phyloP scores from a whole-genome alignment of 108 stramenopile genomes.

The Mayamaea pseudoterrestris region DNA sequence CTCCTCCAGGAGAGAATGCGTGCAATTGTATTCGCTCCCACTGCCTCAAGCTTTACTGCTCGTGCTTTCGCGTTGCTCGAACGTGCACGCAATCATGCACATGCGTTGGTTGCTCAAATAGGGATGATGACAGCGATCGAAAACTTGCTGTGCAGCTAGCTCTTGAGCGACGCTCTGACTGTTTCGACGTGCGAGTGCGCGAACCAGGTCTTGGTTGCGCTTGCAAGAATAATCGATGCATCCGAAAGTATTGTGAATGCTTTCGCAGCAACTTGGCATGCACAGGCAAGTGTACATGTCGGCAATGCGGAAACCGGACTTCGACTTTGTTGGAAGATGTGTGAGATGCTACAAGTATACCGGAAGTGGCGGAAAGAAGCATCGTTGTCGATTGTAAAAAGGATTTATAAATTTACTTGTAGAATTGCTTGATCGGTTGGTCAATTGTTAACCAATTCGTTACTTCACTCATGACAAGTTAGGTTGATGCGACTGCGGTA shows the following conservation, averaged over 20 bases:
- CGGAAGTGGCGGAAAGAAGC: too few relatives aligned
- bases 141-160: conserved; percentile 23
- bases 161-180: conserved; percentile 43
- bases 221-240: conserved; percentile 71
- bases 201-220: conserved; percentile 65
- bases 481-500: too few relatives aligned
- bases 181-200: conserved; percentile 23
- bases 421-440: too few relatives aligned
- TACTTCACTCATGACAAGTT: too few relatives aligned
- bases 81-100: conserved; percentile 41
- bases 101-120: conserved; percentile 41
- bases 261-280: conserved; percentile 57
- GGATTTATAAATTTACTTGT: too few relatives aligned
- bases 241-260: conserved; percentile 88
- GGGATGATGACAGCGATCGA: conserved; percentile 15
- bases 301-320: conserved; percentile 29
- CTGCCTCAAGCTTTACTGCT: conserved; percentile 88
- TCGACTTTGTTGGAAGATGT: too few relatives aligned
- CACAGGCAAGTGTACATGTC: conserved; percentile 30
- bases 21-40: conserved; percentile 80
- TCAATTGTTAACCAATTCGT: too few relatives aligned
- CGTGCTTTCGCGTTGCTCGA: conserved; percentile 71
- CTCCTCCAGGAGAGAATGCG: conserved; percentile 32
- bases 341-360: too few relatives aligned
- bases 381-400: too few relatives aligned